These are phyloP conservation scores for Colletotrichum lindemuthianum DNA, from an alignment of 2,329 filamentous ascomycete genomes.

Conservation along the genomic window DNA sequence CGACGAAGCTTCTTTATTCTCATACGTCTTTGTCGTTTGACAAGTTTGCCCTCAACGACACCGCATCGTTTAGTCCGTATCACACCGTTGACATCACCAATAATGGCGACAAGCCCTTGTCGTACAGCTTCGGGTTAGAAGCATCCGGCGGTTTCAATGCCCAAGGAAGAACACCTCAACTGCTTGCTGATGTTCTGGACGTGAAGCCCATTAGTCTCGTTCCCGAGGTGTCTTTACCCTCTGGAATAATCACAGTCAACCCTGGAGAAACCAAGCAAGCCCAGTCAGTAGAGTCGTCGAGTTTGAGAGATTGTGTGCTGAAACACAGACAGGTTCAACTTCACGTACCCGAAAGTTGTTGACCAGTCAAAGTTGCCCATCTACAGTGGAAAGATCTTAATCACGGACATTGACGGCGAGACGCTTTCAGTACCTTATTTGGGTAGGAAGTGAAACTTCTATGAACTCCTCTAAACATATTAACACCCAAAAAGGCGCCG, in stretches of 20 bases:
- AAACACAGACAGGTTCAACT: conserved; percentile 37
- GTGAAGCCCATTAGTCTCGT: conserved; percentile 16
- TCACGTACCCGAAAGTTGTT: conserved; percentile 40
- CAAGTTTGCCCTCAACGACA: conserved; percentile 56
- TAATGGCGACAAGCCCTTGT: conserved; percentile 44
- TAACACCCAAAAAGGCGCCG: conserved; percentile 3
- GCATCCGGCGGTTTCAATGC: conserved; percentile 50
- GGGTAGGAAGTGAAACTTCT: conserved; percentile 32
- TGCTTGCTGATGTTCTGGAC: conserved; percentile 26
- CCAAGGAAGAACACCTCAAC: conserved; percentile 32
- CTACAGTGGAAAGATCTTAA: conserved; percentile 48
- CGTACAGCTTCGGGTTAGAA: conserved; percentile 44
- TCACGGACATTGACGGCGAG: conserved; percentile 45
- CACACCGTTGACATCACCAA: conserved; percentile 47
- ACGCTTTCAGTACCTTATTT: conserved; percentile 46
- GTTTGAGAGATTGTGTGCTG: not conserved
- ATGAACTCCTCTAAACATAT: not conserved
- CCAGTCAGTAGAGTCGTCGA: not conserved
- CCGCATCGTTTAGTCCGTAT: conserved; percentile 46
- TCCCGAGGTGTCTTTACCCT: conserved; percentile 4
- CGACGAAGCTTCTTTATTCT: conserved; percentile 52
- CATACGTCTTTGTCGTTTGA: conserved; percentile 49
- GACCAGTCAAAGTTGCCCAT: conserved; percentile 45
- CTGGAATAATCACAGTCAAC: conserved; percentile 11
- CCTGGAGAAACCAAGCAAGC: conserved; percentile 27